Conservation (phyloP, 225 moss, liverwort and hornwort genomes). For the Sphagnum contortum region DNA sequence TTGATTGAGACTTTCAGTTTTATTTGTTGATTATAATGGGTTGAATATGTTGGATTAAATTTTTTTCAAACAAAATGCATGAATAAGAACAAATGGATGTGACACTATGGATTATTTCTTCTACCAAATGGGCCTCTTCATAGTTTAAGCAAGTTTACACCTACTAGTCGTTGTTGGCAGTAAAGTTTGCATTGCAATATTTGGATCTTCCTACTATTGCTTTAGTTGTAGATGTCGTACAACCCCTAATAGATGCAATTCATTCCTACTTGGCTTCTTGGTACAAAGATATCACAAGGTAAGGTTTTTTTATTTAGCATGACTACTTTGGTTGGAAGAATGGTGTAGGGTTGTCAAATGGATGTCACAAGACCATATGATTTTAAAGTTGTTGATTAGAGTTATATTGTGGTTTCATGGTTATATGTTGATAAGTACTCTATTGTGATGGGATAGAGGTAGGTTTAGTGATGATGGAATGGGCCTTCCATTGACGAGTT, state of each 20-base stretch:
- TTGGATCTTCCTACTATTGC: constrained; percentile 87
- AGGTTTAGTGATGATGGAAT: constrained; percentile 88
- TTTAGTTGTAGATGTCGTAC: constrained; percentile 76
- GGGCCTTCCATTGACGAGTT: no score
- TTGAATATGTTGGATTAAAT: constrained; percentile 33
- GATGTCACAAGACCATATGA: no score
- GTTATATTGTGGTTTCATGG: no score
- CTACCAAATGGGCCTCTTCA: no score
- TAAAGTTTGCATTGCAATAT: constrained; percentile 87
- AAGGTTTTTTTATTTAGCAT: constrained; percentile 8
- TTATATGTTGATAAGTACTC: no score
- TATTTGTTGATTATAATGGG: neutral
- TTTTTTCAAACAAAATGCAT: constrained; percentile 98
- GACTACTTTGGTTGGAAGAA: no score
- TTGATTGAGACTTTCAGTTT: no score
- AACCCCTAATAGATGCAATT: constrained; percentile 78
- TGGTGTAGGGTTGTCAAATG: no score
- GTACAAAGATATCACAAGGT: constrained; percentile 85
- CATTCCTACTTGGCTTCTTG: constrained; percentile 63
- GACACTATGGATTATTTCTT: constrained; percentile 58
- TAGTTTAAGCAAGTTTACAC: no score
- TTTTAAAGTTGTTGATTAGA: no score
- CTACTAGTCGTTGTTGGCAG: no score
- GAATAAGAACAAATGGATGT: constrained; percentile 97
- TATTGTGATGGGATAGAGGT: neutral